Evolutionary conservation across 495 filamentous ascomycete genomes (phyloP), one percentile per base, ranked within the genome.

Genomic region (Poronia punctata): DNA sequence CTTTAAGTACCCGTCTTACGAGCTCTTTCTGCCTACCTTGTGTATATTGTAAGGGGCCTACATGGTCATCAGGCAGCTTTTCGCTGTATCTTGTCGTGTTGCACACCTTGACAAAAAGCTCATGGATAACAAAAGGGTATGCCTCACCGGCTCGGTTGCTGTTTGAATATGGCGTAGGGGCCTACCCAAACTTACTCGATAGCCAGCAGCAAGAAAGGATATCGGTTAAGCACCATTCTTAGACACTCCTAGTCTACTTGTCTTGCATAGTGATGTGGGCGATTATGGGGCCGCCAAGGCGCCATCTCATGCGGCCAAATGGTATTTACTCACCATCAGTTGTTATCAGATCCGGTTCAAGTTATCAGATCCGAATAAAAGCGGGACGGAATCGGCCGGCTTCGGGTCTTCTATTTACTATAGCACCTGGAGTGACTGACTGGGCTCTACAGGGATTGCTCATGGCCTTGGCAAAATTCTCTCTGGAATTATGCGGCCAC

Each of bases 341-440:
- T 43, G 35, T 56, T 54, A 57, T 57, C 54, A 30, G 54, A 57
- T 57, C 50, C 54, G 47, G 48, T 44, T 54, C 48, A 54, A 54
- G 50, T 57, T 57, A 57, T 57, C 54, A 38, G 54, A 57, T 57
- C 54, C 54, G 45, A 40, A 28, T n/a, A 18, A 28, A 32, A 21
- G 27, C 27, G 38, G 19, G 19, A 20, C 38, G 27, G 30, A 40
- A n/a, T 14, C 19, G 27, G 38, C 38, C 38, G 38, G 38, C 38
- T 40, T 40, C 38, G 38, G 38, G 38, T 31, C 38, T 14, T 7
- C 39, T 24, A n/a, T n/a, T n/a, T n/a, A n/a, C n/a, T n/a, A n/a
- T n/a, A n/a, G n/a, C n/a, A n/a, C n/a, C n/a, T n/a, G n/a, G n/a
- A n/a, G n/a, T n/a, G n/a, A n/a, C n/a, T n/a, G n/a, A n/a, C n/a